phyloP scores from a whole-genome alignment of 768 basidiomycete species.

The Leccinum sublutescens region DNA sequence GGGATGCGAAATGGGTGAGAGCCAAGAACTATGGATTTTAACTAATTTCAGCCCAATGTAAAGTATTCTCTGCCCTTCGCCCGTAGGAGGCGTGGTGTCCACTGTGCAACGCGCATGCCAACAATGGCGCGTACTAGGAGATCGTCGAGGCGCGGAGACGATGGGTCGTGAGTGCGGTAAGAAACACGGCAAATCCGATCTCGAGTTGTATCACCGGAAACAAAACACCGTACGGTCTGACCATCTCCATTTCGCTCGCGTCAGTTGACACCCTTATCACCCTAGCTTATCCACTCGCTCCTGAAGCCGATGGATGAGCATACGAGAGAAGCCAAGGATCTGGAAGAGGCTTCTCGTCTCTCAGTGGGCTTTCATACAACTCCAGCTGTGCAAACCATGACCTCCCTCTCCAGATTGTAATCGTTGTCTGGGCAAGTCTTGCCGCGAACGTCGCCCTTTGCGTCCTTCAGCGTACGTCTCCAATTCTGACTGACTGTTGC shows the following conservation, averaged over 20 bases:
- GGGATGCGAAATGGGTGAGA: neutral
- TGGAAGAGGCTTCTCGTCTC: slow-evolving; percentile 63
- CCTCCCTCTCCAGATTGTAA: slow-evolving; percentile 60
- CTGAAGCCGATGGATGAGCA: slow-evolving; percentile 82
- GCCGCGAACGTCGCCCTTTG: slow-evolving; percentile 73
- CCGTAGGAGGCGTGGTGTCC: slow-evolving; percentile 2
- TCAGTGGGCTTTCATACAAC: slow-evolving; percentile 45
- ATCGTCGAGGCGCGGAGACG: slow-evolving; percentile 11
- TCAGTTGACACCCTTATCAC: too few species aligned
- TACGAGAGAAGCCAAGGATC: slow-evolving; percentile 74
- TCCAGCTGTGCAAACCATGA: neutral
- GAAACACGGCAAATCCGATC: too few species aligned
- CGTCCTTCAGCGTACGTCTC: slow-evolving; percentile 57
- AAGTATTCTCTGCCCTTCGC: neutral
- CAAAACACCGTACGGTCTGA: too few species aligned
- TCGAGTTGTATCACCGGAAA: too few species aligned
- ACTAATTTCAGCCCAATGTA: slow-evolving; percentile 1
- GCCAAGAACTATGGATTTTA: neutral
- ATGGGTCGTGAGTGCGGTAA: neutral
- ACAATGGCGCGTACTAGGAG: neutral
- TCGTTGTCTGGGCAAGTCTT: slow-evolving; percentile 84
- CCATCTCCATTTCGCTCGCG: too few species aligned
- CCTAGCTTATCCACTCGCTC: slow-evolving; percentile 78
- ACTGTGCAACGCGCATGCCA: neutral
- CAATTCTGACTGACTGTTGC: neutral